Evolutionary conservation across 768 basidiomycete species (phyloP).

Genomic region (Dictyophora rubrovolvata): DNA sequence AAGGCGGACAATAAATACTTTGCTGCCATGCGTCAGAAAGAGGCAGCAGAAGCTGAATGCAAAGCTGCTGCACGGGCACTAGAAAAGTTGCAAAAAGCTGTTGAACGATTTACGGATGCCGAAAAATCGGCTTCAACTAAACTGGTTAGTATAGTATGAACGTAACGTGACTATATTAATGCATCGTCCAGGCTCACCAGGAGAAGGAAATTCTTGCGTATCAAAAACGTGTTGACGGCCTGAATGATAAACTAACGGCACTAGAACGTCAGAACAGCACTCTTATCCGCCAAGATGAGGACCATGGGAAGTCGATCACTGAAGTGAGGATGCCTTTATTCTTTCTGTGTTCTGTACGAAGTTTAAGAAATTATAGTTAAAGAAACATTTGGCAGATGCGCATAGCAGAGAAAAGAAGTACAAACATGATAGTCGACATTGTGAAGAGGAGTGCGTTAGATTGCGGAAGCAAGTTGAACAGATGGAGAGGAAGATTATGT

Average conservation of each 20-base stretch:
- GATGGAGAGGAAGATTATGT: conserved; percentile 35
- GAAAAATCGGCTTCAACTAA: conserved; percentile 52
- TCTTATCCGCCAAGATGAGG: background rate
- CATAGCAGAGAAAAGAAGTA: conserved; percentile 13
- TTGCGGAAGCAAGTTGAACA: conserved; percentile 44
- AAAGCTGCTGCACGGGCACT: conserved; percentile 48
- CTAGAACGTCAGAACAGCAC: conserved; percentile 1
- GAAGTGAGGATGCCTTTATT: background rate
- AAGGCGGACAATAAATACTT: conserved; percentile 95
- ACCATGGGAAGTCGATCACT: background rate
- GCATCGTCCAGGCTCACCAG: conserved; percentile 24
- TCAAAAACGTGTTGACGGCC: conserved; percentile 16
- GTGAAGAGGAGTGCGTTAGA: conserved; percentile 40
- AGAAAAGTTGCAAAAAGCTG: conserved; percentile 49
- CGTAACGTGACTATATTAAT: background rate
- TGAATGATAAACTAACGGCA: background rate
- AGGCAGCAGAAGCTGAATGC: conserved; percentile 66
- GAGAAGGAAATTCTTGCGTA: conserved; percentile 34
- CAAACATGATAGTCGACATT: conserved; percentile 7
- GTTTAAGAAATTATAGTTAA: conserved; percentile 17
- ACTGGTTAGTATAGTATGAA: conserved; percentile 36
- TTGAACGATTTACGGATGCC: conserved; percentile 55
- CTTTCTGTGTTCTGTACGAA: background rate
- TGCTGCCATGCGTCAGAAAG: conserved; percentile 81
- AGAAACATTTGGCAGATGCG: conserved; percentile 7